Conservation (phyloP, 2,329 filamentous ascomycete species). For the Karstenula rhodostoma region DNA sequence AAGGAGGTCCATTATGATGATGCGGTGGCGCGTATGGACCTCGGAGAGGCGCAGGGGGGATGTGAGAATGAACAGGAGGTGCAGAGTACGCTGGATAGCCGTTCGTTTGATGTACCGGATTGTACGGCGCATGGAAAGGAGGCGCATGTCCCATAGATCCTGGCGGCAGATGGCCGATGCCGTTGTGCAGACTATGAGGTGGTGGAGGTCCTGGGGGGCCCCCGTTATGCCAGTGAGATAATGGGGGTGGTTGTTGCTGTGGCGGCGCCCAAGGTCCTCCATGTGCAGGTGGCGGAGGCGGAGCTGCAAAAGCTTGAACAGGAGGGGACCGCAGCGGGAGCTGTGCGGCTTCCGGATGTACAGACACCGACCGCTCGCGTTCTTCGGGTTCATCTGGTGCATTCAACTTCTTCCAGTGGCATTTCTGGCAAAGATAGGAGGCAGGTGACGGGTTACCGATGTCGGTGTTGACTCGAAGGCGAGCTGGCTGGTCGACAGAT, state of each 20-base stretch:
- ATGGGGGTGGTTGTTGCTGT: slow-evolving; percentile 36
- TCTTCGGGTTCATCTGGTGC: slow-evolving; percentile 41
- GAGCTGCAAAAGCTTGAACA: slow-evolving; percentile 34
- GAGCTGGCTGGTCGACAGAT: slow-evolving; percentile 26
- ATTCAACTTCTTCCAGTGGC: slow-evolving; percentile 56
- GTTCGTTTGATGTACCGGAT: slow-evolving; percentile 38
- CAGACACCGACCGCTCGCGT: slow-evolving; percentile 39
- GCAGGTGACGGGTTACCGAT: slow-evolving; percentile 20
- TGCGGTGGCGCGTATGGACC: slow-evolving; percentile 35
- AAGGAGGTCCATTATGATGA: slow-evolving; percentile 36
- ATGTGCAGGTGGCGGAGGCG: slow-evolving; percentile 28
- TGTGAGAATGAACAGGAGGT: slow-evolving; percentile 38
- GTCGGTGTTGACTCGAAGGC: slow-evolving; percentile 36
- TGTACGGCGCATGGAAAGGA: slow-evolving; percentile 44
- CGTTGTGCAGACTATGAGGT: slow-evolving; percentile 41
- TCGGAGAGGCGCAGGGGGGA: slow-evolving; percentile 38
- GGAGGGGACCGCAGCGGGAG: slow-evolving; percentile 45
- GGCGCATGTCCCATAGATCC: slow-evolving; percentile 36
- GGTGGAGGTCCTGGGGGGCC: slow-evolving; percentile 33
- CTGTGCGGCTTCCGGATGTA: slow-evolving; percentile 43
- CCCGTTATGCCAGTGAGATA: slow-evolving; percentile 41
- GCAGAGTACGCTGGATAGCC: slow-evolving; percentile 46
- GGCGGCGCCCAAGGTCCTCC: slow-evolving; percentile 19
- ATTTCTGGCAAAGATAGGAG: slow-evolving; percentile 58
- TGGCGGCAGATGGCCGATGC: slow-evolving; percentile 38